These are phyloP conservation scores for Leishmania arabica DNA, from an alignment of 208 protist genomes.

Conservation along the genomic window DNA sequence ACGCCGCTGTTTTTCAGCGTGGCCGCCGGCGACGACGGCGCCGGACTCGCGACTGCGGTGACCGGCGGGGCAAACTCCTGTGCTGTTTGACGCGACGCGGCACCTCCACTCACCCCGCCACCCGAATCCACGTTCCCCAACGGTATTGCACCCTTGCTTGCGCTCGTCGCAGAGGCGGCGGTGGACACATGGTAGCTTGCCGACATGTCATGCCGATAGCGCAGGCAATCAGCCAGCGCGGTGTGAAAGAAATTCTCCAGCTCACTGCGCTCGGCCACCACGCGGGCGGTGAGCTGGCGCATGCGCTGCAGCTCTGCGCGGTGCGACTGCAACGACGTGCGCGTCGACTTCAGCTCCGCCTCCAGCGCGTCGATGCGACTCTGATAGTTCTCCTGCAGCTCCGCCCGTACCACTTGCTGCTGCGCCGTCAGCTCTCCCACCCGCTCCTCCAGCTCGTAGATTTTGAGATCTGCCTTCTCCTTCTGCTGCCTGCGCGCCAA, in stretches of 20 bases:
- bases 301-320: conserved; percentile 56
- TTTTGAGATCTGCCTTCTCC: conserved; percentile 51
- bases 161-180: neutral
- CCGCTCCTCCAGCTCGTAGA: conserved; percentile 56
- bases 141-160: neutral
- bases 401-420: conserved; percentile 28
- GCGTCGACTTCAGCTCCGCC: conserved; percentile 48
- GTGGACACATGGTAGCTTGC: neutral
- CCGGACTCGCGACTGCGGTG: neutral
- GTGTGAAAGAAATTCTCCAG: conserved; percentile 83
- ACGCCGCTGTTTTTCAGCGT: conserved; percentile 16
- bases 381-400: conserved; percentile 43
- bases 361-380: conserved; percentile 43
- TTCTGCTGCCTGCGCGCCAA: conserved; percentile 41
- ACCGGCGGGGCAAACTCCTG: neutral
- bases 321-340: conserved; percentile 43
- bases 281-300: conserved; percentile 45
- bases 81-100: neutral
- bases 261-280: conserved; percentile 72
- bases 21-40: neutral
- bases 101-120: neutral
- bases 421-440: conserved; percentile 46
- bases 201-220: conserved; percentile 34
- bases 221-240: conserved; percentile 62
- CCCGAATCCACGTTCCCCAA: neutral